A percentile compares a stretch with the other conserved stretches of the same genome.
These are phyloP conservation scores for Monosporozyma yasuniensis DNA, from an alignment of 805 yeast species.

Conservation along the genomic window DNA sequence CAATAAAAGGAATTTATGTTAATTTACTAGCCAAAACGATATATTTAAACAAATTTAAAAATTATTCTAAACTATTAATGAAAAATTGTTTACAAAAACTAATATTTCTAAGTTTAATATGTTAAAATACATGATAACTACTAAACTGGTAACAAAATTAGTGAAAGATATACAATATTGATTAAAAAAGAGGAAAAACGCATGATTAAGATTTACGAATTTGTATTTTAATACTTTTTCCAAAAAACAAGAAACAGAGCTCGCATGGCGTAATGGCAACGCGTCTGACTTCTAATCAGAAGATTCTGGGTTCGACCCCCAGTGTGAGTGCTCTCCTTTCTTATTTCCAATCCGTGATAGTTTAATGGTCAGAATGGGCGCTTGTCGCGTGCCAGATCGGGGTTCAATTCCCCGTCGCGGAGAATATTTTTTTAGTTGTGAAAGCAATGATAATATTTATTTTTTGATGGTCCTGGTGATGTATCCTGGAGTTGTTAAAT, in stretches of 20 bases:
- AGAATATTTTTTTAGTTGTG: background rate
- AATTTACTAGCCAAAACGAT: too few species aligned
- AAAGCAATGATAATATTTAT: background rate
- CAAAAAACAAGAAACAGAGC: constrained; percentile 22
- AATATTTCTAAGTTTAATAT: too few species aligned
- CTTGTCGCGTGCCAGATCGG: constrained; percentile 7
- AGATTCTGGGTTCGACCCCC: constrained; percentile 52
- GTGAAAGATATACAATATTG: too few species aligned
- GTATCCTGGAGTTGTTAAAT: too few species aligned
- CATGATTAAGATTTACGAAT: background rate
- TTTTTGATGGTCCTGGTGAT: too few species aligned
- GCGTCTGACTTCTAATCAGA: constrained; percentile 50
- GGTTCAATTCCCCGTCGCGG: constrained; percentile 7
- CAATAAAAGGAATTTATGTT: too few species aligned
- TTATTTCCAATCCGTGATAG: constrained; percentile 2
- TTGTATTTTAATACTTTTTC: background rate
- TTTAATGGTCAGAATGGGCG: constrained; percentile 6
- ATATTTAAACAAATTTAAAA: too few species aligned
- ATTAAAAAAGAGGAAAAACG: background rate
- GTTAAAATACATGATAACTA: too few species aligned
- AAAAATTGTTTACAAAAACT: too few species aligned
- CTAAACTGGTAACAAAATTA: too few species aligned
- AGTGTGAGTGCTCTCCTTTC: constrained; percentile 36
- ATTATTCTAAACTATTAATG: too few species aligned
- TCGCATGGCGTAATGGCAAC: constrained; percentile 50